Evolutionary conservation across 192 early-diverging fungal genomes (phyloP).

Genomic region (Mortierella claussenii): DNA sequence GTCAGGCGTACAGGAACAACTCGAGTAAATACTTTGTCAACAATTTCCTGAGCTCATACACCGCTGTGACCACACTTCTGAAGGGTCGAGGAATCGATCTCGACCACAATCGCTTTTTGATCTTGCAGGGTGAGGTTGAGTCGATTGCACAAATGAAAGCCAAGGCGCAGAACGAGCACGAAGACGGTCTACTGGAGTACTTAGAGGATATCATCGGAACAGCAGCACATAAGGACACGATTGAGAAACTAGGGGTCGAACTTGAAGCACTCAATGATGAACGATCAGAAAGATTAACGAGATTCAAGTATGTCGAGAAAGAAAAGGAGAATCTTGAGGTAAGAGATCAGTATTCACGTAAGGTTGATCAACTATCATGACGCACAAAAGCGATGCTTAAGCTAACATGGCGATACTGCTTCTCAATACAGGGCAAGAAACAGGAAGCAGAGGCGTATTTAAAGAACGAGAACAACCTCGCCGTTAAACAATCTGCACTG

Average conservation of each 20-base stretch:
- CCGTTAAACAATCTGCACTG: slow-evolving; percentile 74
- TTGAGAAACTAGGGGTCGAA: slow-evolving; percentile 74
- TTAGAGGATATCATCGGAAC: slow-evolving; percentile 99
- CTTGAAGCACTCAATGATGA: slow-evolving; percentile 84
- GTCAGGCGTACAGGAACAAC: slow-evolving; percentile 75
- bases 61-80: slow-evolving; percentile 86
- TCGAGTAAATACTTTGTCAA: slow-evolving; percentile 84
- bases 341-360: neutral
- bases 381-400: no score
- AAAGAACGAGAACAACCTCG: slow-evolving; percentile 82
- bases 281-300: slow-evolving; percentile 81
- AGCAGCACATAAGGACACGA: slow-evolving; percentile 83
- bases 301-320: slow-evolving; percentile 90
- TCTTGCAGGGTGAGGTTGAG: slow-evolving; percentile 98
- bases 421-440: slow-evolving; percentile 68
- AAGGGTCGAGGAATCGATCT: slow-evolving; percentile 91
- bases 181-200: slow-evolving; percentile 97
- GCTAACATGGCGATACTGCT: neutral
- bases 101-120: slow-evolving; percentile 98
- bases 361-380: neutral
- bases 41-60: slow-evolving; percentile 71
- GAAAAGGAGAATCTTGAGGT: slow-evolving; percentile 86
- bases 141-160: slow-evolving; percentile 98
- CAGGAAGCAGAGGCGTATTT: slow-evolving; percentile 85
- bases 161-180: slow-evolving; percentile 89